Percentiles rank a stretch among this genome's conserved stretches.
phyloP scores from a whole-genome alignment of 1,284 basidiomycete species.

The Ceratobasidium sp. region DNA sequence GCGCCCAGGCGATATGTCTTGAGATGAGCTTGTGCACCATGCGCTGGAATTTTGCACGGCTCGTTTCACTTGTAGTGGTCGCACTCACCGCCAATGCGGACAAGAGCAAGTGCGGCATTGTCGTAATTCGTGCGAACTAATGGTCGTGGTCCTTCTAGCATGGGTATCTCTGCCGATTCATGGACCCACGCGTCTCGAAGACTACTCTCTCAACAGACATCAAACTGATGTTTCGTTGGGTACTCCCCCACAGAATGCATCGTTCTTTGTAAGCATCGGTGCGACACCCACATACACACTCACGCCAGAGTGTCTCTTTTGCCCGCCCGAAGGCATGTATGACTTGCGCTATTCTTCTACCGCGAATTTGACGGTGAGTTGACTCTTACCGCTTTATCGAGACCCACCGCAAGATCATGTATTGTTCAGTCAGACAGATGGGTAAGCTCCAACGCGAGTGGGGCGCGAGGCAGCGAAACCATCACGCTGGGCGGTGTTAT shows the following conservation, averaged over 20 bases:
- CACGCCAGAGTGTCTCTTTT: not conserved
- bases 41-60: no score
- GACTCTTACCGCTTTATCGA: not conserved
- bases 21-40: no score
- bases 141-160: no score
- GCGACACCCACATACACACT: not conserved
- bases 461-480: not conserved
- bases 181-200: not conserved
- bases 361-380: not conserved
- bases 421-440: not conserved
- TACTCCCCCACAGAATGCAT: not conserved
- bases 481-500: not conserved
- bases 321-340: not conserved
- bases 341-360: not conserved
- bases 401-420: not conserved
- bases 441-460: no score
- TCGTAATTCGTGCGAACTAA: no score
- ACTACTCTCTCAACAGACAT: not conserved
- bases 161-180: not conserved
- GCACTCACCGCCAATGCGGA: no score
- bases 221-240: not conserved
- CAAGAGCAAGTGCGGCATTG: no score
- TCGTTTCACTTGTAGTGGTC: no score
- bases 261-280: not conserved
- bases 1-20: no score